Base-by-base conservation (phyloP, 257 asterid genomes). In the Ligustrum vulgare region DNA sequence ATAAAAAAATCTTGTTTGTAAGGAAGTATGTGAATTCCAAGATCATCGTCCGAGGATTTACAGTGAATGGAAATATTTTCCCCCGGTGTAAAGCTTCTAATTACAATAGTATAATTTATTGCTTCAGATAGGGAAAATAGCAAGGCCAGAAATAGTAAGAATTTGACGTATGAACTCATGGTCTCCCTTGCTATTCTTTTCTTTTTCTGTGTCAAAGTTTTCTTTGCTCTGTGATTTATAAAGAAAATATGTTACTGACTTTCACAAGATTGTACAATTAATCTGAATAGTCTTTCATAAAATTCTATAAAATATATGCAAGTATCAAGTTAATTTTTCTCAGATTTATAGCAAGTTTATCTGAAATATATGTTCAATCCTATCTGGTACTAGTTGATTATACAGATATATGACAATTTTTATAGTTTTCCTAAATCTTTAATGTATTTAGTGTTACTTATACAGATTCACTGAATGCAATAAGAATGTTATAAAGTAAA, bases 11-110 rank as follows among this genome's bases (percentile, higher is more conserved):
- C 62, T 32, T 37, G 8, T 2, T 23, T 37, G n/a, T 69, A 68
- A 3, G 47, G 2, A 18, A 74, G 76, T 12, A 15, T 12, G 15
- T 74, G 79, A 8, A 8, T 13, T 5, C 83, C 76, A 9, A 79
- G 62, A 34, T 74, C 62, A 0, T 54, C 72, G 8, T 74, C 49
- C 2, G 69, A 33, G 8, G 79, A 69, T 13, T 69, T 74, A 11
- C 79, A 74, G 7, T 34, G 70, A 51, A 66, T 43, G 34, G 43
- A 36, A 13, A 70, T 32, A 1, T 6, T 60, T 43, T 74, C 78
- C 2, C 47, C 60, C 8, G 33, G 56, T 16, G 45, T 67, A 4
- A 49, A 63, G 16, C 35, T 43, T 15, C 56, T 20, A 6, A 75
- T 49, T 20, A 51, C 69, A 2, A 51, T 37, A 7, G 37, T 66